phyloP scores from a whole-genome alignment of 2,329 filamentous ascomycete genomes.

The Fusarium sp. region DNA sequence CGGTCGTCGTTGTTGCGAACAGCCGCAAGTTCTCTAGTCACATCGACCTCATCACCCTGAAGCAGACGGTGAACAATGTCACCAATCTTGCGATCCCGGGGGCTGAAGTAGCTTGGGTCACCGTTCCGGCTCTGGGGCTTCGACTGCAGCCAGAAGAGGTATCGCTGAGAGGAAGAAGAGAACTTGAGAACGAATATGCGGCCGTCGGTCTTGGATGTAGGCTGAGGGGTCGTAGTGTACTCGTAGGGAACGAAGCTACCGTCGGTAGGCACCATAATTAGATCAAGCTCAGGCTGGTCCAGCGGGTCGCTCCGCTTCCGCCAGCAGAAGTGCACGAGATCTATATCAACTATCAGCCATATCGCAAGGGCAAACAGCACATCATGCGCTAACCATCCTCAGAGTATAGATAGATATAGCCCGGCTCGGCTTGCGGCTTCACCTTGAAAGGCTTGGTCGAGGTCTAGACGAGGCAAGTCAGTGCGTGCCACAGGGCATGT shows the following conservation, averaged over 20 bases:
- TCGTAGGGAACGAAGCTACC: constrained; percentile 88
- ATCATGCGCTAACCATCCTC: constrained; percentile 77
- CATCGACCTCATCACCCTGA: constrained; percentile 89
- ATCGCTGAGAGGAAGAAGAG: constrained; percentile 87
- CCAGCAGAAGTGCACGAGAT: constrained; percentile 98
- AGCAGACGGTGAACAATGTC: constrained; percentile 87
- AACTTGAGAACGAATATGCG: constrained; percentile 96
- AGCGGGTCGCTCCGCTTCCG: constrained; percentile 79
- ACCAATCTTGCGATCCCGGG: constrained; percentile 87
- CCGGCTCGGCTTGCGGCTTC: constrained; percentile 77
- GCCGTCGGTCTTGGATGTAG: constrained; percentile 79
- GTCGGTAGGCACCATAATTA: constrained; percentile 94
- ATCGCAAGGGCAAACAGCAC: not conserved
- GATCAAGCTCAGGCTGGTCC: constrained; percentile 83
- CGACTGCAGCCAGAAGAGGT: constrained; percentile 97
- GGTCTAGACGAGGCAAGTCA: constrained; percentile 47
- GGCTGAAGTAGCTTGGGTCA: constrained; percentile 83
- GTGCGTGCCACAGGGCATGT: constrained; percentile 20
- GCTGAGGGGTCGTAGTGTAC: constrained; percentile 65
- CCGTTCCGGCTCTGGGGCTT: constrained; percentile 79
- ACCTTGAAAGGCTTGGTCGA: constrained; percentile 76
- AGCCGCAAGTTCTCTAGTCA: constrained; percentile 77
- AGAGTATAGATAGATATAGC: constrained; percentile 91
- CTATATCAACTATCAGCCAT: constrained; percentile 56
- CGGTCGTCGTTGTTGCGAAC: constrained; percentile 65